Evolutionary conservation across 805 yeast genomes (phyloP), one percentile per base, ranked within the genome.

Genomic region (Priceomyces castillae): DNA sequence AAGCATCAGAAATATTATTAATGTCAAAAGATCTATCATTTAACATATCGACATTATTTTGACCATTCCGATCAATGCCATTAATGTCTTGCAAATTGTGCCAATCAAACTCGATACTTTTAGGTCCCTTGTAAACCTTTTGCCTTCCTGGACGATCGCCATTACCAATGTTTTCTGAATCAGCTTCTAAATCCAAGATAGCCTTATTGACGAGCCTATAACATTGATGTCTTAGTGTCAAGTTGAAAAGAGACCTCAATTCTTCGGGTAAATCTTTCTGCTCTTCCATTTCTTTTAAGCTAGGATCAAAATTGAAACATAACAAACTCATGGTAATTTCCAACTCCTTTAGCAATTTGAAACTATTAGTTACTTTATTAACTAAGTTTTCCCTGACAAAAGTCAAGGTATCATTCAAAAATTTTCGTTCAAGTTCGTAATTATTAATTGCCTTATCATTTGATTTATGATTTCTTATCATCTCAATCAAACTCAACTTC

Each of bases 291-390:
- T 62, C 56, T 35, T 54, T 58, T 4, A 56, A 39, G 7, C 51
- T 40, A 10, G 73, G 65, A 22, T 64, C 67, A 46, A 67, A 64
- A 30, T 75, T 73, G 55, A 76, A 78, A 52, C 82, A 79, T 30
- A 90, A 65, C 46, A 90, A 69, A 17, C 95, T 88, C 94, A 90
- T 86, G 2, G 95, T 82, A 35, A 82, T 69, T 58, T 90, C 96
- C 47, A 90, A 65, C 50, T 87, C 92, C 42, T 78, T 77, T 62
- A 89, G 72, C 46, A 84, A 79, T 44, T 69, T 69, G 49, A 68
- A 68, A 37, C 82, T 81, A 40, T 76, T 73, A 2, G 84, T 71
- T 1, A 82, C 84, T 46, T 83, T 79, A 48, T 71, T 70, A 4
- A 87, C 78, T 48, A 86, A 60, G 54, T 82, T 82, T 16, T 74